A percentile compares a stretch with the other conserved stretches of the same genome.
Evolutionary conservation across 2,329 filamentous ascomycete genomes (phyloP).

Genomic region (Fusarium liriodendri): DNA sequence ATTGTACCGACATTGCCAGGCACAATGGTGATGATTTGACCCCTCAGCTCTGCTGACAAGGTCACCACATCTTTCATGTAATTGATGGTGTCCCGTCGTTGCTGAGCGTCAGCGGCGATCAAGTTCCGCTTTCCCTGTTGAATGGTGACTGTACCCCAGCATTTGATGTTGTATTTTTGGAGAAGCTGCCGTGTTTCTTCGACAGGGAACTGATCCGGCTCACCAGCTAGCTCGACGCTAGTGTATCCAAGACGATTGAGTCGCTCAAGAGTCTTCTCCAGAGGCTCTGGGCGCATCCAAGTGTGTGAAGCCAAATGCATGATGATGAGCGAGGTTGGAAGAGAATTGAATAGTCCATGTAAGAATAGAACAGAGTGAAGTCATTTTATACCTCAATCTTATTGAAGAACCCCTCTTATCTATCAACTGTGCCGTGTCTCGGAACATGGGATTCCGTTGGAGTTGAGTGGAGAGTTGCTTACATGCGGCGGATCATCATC

Average conservation of each 20-base stretch:
- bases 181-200: slow-evolving; percentile 16
- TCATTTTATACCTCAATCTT: background rate
- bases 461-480: background rate
- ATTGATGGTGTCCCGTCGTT: slow-evolving; percentile 18
- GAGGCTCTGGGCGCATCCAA: slow-evolving; percentile 36
- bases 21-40: slow-evolving; percentile 18
- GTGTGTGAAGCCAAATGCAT: slow-evolving; percentile 38
- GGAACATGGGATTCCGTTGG: background rate
- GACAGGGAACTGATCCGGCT: slow-evolving; percentile 15
- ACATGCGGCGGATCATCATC: background rate
- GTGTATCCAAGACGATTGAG: slow-evolving; percentile 26
- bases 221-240: slow-evolving; percentile 30
- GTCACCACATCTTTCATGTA: slow-evolving; percentile 35
- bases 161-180: slow-evolving; percentile 24
- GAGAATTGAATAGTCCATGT: background rate
- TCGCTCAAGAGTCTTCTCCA: slow-evolving; percentile 27
- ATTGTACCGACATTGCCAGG: slow-evolving; percentile 30
- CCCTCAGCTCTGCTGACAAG: slow-evolving; percentile 25
- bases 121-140: slow-evolving; percentile 30
- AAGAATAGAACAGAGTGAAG: background rate
- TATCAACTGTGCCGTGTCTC: background rate
- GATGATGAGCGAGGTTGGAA: background rate
- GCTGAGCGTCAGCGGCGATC: slow-evolving; percentile 24
- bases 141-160: slow-evolving; percentile 36
- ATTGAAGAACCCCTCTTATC: background rate